Conservation (phyloP, 2,329 filamentous ascomycete species). For the Penicillium sp. region DNA sequence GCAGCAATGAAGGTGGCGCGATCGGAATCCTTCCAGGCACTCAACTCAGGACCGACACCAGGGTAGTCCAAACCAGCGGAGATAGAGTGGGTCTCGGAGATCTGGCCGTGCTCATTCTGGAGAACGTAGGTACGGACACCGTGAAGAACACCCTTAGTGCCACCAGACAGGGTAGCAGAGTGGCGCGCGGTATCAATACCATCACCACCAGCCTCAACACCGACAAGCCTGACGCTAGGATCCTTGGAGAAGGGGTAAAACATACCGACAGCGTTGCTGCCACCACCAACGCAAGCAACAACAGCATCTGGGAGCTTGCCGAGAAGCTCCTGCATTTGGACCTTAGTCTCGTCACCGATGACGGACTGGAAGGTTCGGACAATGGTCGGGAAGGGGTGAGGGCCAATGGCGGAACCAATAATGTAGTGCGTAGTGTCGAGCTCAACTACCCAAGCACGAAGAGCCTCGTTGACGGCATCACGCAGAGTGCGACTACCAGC, state of each 20-base stretch:
- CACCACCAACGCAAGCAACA: slow-evolving; percentile 93
- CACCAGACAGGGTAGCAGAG: slow-evolving; percentile 81
- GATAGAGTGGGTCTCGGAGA: slow-evolving; percentile 91
- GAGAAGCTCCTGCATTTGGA: slow-evolving; percentile 79
- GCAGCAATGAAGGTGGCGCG: slow-evolving; percentile 87
- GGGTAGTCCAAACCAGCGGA: slow-evolving; percentile 97
- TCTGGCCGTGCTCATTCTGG: slow-evolving; percentile 89
- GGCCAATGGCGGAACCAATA: slow-evolving; percentile 94
- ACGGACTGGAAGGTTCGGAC: slow-evolving; percentile 97
- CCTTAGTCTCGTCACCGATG: slow-evolving; percentile 91
- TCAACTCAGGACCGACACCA: slow-evolving; percentile 89
- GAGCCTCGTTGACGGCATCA: slow-evolving; percentile 90
- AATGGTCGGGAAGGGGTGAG: slow-evolving; percentile 96
- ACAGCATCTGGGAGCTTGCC: slow-evolving; percentile 93
- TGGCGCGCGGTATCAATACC: slow-evolving; percentile 83
- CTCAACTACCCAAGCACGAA: slow-evolving; percentile 89
- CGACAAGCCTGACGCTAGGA: slow-evolving; percentile 77
- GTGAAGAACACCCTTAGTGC: slow-evolving; percentile 88
- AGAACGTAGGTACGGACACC: slow-evolving; percentile 94
- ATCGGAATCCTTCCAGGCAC: slow-evolving; percentile 85
- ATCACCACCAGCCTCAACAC: slow-evolving; percentile 93
- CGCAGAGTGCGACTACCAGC: slow-evolving; percentile 80
- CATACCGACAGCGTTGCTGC: slow-evolving; percentile 94
- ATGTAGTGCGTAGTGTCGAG: slow-evolving; percentile 97
- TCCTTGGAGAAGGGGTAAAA: slow-evolving; percentile 95